Base-by-base conservation (phyloP, 352 stramenopile species). In the Phytopythium vexans region DNA sequence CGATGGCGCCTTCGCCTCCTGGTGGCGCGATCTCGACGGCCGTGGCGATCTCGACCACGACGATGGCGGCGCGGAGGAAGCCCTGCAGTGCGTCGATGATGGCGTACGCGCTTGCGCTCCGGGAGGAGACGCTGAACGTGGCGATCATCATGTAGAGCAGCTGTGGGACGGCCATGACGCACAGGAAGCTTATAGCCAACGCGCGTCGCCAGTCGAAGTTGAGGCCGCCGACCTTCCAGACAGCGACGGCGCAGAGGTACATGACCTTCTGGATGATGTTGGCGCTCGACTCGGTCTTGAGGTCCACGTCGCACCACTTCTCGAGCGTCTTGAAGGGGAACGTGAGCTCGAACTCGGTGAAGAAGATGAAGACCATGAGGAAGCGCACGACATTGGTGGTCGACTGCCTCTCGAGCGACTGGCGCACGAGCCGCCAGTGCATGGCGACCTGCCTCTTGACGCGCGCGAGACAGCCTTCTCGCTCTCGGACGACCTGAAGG, bases 321-420 rank as follows among this genome's bases (percentile, higher is more conserved):
- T 77, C 65, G 9, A 89, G 62, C 39, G 69, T 61, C 10, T 64
- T 50, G 44, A 79, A 57, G 3, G 74, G 64, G 48, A 81, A 88
- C 32, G 57, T 70, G 46, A 89, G 54, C 12, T 58, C 65, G 46
- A 86, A 89, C 54, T 87, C 74, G 39, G 72, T 73, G 58, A 84
- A 66, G 52, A 82, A 82, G 9, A 79, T 62, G 52, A 83, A 82
- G 15, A 84, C 41, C 38, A 70, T 71, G 49, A 89, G 69, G 50
- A 89, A 89, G 8, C 64, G 70, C 41, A 83, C 64, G 41, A 86
- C 45, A 31, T 53, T 43, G 35, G 62, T 70, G n/a, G 70, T 83
- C 0, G 77, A 78, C 7, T 68, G 52, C 16, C 70, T 66, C 27
- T 54, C 55, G 0, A 86, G 33, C 7, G 63, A 60, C 10, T n/a